These are phyloP conservation scores for Colletotrichum sp. DNA, from an alignment of 2,329 filamentous ascomycete species.

Conservation along the genomic window DNA sequence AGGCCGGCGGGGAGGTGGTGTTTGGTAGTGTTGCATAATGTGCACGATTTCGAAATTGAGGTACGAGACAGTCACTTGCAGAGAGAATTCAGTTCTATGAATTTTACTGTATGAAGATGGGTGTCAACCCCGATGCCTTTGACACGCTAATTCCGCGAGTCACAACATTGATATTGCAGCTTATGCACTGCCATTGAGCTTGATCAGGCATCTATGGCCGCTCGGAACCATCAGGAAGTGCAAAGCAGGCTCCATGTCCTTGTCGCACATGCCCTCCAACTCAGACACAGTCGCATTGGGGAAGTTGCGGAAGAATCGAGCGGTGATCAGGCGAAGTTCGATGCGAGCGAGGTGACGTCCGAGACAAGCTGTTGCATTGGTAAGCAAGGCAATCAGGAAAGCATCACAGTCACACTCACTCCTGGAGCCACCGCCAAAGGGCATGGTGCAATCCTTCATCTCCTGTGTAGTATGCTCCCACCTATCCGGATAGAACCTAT, in stretches of 20 bases:
- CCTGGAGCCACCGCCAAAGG: slow-evolving; percentile 55
- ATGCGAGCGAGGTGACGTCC: slow-evolving; percentile 64
- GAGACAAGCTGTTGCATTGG: slow-evolving; percentile 44
- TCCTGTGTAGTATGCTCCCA: slow-evolving; percentile 24
- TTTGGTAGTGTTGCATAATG: background rate
- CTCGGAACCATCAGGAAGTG: slow-evolving; percentile 38
- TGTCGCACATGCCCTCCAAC: slow-evolving; percentile 38
- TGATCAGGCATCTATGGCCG: slow-evolving; percentile 35
- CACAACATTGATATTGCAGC: background rate
- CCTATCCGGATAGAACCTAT: slow-evolving; percentile 21
- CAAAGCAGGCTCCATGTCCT: slow-evolving; percentile 38
- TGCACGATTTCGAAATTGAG: background rate
- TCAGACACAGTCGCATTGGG: slow-evolving; percentile 32
- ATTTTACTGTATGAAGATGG: accelerated
- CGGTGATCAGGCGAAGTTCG: slow-evolving; percentile 57
- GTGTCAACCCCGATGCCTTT: too few species aligned
- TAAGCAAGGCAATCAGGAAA: background rate
- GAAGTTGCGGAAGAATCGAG: slow-evolving; percentile 57
- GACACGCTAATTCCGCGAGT: too few species aligned
- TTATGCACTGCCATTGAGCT: background rate
- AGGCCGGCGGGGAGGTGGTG: background rate
- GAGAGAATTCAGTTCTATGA: too few species aligned
- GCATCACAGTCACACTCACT: background rate
- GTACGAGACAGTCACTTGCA: background rate
- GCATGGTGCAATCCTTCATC: slow-evolving; percentile 55